Evolutionary conservation across 148 eudicot species (phyloP), one percentile per base, ranked within the genome.

Genomic region (Chenopodium quinoa): DNA sequence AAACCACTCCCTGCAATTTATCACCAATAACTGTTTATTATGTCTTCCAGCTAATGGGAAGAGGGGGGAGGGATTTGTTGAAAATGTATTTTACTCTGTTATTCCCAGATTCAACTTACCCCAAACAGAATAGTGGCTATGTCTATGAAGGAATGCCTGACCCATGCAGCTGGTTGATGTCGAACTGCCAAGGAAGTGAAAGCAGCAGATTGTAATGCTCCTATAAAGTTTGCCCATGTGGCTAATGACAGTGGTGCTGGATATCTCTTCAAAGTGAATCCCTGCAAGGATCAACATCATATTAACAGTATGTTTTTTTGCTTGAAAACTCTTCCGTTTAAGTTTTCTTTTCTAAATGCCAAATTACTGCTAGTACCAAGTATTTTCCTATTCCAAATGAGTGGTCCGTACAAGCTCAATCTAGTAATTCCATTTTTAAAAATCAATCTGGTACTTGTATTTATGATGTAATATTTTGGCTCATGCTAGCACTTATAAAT

Each of bases 181-280:
- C 82, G 84, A 52, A 82, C 72, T 52, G 77, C 77, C 72, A 84
- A 46, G 64, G 79, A 79, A 62, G 90, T 82, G 83, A 84, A 86
- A 71, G 78, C 83, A 70, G 86, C 87, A 44, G 90, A 86, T 40
- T 88, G 89, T 75, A 84, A 89, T 46, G 89, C 90, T 75, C 90
- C 90, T 20, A 88, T 58, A 25, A 88, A 82, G 86, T 88, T 88
- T 82, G 86, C 84, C 90, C 87, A 86, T 56, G 88, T 80, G 10
- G 90, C 81, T 81, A 88, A 81, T 64, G 90, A 88, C 77, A 88
- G 25, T 75, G 81, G 90, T 69, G 90, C 90, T 13, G 90, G 90
- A 80, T 88, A 88, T 72, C 82, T 88, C 80, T 84, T 82, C 83
- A 88, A 66, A 68, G 81, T 75, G 78, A 78, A 78, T 78, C 86